Percentiles rank a stretch among this genome's conserved stretches.
Conservation (phyloP, 129 eudicot species). For the Cynara cardunculus region DNA sequence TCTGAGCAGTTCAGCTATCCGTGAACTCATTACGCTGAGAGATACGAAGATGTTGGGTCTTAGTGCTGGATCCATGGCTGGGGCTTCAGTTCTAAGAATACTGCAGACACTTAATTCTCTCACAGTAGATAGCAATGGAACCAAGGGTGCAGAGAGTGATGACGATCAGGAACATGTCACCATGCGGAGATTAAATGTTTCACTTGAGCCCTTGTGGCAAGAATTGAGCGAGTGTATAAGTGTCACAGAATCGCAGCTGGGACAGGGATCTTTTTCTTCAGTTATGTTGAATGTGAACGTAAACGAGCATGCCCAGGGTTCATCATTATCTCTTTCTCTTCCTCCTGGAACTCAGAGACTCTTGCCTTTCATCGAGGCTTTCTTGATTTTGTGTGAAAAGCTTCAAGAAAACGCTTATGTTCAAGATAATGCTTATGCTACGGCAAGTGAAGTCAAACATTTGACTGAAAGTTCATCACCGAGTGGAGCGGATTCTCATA, state of each 20-base stretch:
- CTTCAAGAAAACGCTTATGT: conserved; percentile 59
- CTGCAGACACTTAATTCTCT: conserved; percentile 89
- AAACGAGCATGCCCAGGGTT: conserved; percentile 53
- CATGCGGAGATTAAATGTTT: conserved; percentile 67
- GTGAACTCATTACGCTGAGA: conserved; percentile 80
- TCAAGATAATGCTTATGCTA: conserved; percentile 62
- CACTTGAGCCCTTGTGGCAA: conserved; percentile 91
- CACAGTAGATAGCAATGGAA: conserved; percentile 32
- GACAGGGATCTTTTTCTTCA: conserved; percentile 55
- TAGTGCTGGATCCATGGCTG: conserved; percentile 98
- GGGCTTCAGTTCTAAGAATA: conserved; percentile 86
- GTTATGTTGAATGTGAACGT: conserved; percentile 34
- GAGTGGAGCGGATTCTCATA: conserved; percentile 34
- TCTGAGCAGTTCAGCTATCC: conserved; percentile 74
- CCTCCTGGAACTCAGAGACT: conserved; percentile 95
- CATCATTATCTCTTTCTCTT: conserved; percentile 61
- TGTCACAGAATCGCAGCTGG: conserved; percentile 64
- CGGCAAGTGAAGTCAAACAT: conserved; percentile 88
- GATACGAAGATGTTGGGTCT: conserved; percentile 83
- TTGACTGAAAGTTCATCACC: conserved; percentile 47
- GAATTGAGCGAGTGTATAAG: conserved; percentile 88
- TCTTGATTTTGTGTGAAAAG: conserved; percentile 86
- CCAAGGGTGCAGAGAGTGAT: conserved; percentile 26
- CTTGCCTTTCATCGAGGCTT: conserved; percentile 82
- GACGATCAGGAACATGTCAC: conserved; percentile 68